A percentile compares a stretch with the other conserved stretches of the same genome.
phyloP scores from a whole-genome alignment of 441 rosid genomes.

The Eruca vesicaria region DNA sequence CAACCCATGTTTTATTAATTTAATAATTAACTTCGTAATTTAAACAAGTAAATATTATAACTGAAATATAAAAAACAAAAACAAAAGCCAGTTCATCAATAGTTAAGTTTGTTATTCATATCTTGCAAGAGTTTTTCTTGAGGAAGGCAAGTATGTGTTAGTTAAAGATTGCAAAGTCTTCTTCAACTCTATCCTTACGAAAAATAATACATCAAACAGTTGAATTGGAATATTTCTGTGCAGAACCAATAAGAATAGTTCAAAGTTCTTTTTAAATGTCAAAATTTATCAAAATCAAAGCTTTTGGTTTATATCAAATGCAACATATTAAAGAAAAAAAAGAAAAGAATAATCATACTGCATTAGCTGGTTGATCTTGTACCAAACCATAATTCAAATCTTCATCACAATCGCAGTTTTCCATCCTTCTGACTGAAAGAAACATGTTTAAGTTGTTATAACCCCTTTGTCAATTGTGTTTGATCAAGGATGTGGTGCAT shows the following conservation, averaged over 20 bases:
- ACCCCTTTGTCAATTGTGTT: not conserved
- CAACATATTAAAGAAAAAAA: not conserved
- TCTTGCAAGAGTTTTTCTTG: conserved; percentile 24
- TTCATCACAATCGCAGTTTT: not conserved
- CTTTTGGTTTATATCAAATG: not conserved
- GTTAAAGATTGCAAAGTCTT: conserved; percentile 22
- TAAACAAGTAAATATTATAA: not conserved
- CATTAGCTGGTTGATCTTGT: not conserved
- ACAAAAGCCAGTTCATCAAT: conserved; percentile 14
- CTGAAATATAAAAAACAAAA: not conserved
- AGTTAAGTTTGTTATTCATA: not conserved
- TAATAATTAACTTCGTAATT: not conserved
- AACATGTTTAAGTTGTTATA: not conserved
- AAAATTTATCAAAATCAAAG: not conserved
- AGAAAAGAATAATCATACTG: not conserved
- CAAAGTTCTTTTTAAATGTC: not conserved
- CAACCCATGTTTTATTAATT: not conserved
- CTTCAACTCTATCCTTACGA: conserved; percentile 7
- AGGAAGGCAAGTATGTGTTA: conserved; percentile 28
- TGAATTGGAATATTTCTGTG: conserved; percentile 17
- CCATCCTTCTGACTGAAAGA: not conserved
- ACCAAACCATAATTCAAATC: not conserved
- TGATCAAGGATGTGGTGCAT: not conserved
- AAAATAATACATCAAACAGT: conserved; percentile 6
- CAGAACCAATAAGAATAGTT: conserved; percentile 8